Evolutionary conservation across 1,139 yeast genomes (phyloP).

Genomic region (Suhomyces anneliseae): DNA sequence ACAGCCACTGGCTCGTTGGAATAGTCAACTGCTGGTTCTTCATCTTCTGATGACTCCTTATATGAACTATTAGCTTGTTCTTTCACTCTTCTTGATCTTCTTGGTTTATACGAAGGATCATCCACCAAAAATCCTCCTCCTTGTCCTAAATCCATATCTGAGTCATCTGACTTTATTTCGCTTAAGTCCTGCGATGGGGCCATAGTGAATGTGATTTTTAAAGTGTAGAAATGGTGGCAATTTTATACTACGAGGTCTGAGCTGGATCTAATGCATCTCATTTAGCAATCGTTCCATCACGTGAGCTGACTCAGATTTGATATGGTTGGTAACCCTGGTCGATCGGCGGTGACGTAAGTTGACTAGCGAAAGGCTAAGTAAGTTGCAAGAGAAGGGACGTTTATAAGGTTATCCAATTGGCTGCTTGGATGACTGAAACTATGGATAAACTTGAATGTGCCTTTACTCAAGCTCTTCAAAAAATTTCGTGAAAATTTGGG

Average conservation of each 20-base stretch:
- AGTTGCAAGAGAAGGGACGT: no score
- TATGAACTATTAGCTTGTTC: conserved; percentile 18
- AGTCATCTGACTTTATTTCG: conserved; percentile 5
- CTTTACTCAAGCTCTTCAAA: no score
- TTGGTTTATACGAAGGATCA: conserved; percentile 27
- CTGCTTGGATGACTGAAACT: no score
- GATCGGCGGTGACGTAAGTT: not conserved
- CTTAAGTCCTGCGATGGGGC: conserved; percentile 6
- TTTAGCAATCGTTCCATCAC: conserved; percentile 1
- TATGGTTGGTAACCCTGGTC: not conserved
- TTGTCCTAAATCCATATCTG: conserved; percentile 8
- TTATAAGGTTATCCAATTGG: no score
- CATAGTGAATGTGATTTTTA: conserved; percentile 1
- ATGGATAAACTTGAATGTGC: no score
- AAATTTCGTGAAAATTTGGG: no score
- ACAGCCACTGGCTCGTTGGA: conserved; percentile 14
- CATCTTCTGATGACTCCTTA: conserved; percentile 24
- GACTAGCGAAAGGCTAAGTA: no score
- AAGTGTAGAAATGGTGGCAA: conserved; percentile 5
- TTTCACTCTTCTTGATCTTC: conserved; percentile 20
- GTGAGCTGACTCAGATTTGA: not conserved
- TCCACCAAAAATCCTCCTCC: conserved; percentile 47
- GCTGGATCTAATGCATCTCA: not conserved
- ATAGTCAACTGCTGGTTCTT: conserved; percentile 18
- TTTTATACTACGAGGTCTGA: not conserved